phyloP scores from a whole-genome alignment of 805 yeast species.

The Pichia nakasei region DNA sequence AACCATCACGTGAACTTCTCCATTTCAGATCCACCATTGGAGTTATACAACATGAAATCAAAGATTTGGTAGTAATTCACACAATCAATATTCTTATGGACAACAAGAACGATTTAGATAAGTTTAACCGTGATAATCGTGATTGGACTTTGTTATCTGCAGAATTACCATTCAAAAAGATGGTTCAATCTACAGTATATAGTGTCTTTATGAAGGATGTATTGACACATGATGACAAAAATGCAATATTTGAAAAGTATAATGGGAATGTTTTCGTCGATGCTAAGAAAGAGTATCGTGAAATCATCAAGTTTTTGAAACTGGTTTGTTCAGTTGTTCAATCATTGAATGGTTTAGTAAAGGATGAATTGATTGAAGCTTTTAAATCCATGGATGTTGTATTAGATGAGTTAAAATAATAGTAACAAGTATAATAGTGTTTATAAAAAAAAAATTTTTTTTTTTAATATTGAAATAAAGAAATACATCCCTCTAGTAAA shows the following conservation, averaged over 20 bases:
- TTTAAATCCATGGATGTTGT: background rate
- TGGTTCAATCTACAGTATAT: conserved; percentile 51
- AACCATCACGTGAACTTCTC: conserved; percentile 38
- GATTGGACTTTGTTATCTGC: conserved; percentile 54
- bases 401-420: background rate
- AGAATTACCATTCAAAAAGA: conserved; percentile 52
- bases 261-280: background rate
- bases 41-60: conserved; percentile 39
- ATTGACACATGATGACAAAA: conserved; percentile 20
- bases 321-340: conserved; percentile 19
- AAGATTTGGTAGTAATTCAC: conserved; percentile 47
- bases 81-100: conserved; percentile 39
- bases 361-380: background rate
- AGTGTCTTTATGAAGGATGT: conserved; percentile 52
- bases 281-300: conserved; percentile 16
- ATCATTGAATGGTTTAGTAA: conserved; percentile 14
- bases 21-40: conserved; percentile 59
- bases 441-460: background rate
- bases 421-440: too few relatives aligned
- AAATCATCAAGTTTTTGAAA: conserved; percentile 18
- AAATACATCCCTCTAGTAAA: conserved; percentile 22
- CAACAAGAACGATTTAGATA: conserved; percentile 47
- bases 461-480: conserved; percentile 13
- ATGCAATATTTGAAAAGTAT: conserved; percentile 8
- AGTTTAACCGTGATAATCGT: conserved; percentile 32